phyloP scores from a whole-genome alignment of 225 moss, liverwort and hornwort species.

The Straminergon stramineum region DNA sequence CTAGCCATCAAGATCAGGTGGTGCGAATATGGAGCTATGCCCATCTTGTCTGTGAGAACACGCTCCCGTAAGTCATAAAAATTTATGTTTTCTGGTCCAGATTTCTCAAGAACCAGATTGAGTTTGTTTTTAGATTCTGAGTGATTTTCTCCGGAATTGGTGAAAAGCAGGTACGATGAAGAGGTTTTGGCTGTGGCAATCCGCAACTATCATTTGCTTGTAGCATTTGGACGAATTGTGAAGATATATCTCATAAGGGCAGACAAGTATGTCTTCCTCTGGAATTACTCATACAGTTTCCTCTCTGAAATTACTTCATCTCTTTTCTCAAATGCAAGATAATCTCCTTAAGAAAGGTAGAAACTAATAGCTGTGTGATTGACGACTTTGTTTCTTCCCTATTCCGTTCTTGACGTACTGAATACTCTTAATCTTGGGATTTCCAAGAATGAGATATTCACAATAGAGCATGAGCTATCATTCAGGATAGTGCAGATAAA shows the following conservation, averaged over 20 bases:
- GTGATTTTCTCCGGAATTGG: neutral
- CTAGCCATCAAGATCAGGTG: constrained; percentile 52
- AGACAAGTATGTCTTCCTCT: constrained; percentile 39
- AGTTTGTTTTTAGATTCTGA: neutral
- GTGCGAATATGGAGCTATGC: constrained; percentile 73
- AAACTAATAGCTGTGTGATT: neutral
- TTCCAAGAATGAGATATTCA: neutral
- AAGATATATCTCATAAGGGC: constrained; percentile 48
- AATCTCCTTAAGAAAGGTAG: neutral
- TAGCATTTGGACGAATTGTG: constrained; percentile 39
- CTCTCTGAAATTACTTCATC: neutral
- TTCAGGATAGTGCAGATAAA: constrained; percentile 7
- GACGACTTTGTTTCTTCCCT: neutral
- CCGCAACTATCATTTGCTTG: constrained; percentile 50
- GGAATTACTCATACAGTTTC: neutral
- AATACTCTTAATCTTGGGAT: neutral
- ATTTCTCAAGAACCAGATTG: neutral
- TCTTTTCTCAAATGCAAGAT: neutral
- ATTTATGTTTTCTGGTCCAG: neutral
- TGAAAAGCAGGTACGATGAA: constrained; percentile 49
- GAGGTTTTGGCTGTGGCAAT: constrained; percentile 56
- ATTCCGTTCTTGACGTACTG: neutral
- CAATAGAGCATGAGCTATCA: neutral
- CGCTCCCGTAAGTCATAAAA: constrained; percentile 24
- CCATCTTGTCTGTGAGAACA: constrained; percentile 41